Percentiles rank a stretch among this genome's conserved stretches.
Evolutionary conservation across 1,139 yeast genomes (phyloP).

Genomic region (Casaregolazyma suthepensis): DNA sequence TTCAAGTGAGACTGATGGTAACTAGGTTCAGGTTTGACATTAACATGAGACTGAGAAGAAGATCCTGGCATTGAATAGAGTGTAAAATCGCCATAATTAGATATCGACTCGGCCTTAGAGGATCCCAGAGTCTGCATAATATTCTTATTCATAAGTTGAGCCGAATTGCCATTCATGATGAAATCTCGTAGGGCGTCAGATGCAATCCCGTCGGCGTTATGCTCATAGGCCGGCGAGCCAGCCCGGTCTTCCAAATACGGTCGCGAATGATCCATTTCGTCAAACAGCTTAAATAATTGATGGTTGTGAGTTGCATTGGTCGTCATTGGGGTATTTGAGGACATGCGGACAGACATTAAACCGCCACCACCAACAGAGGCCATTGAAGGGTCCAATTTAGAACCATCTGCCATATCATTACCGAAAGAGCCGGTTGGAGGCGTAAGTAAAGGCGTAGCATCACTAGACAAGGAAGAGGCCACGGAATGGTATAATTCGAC

Average conservation of each 20-base stretch:
- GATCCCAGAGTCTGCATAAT: not conserved
- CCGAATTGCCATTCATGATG: not conserved
- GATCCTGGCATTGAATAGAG: not conserved
- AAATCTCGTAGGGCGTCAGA: conserved; percentile 1
- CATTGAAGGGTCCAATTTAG: not conserved
- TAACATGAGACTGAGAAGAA: not conserved
- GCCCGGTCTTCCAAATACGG: not conserved
- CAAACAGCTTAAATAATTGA: not conserved
- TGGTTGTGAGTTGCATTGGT: not conserved
- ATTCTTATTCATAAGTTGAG: not conserved
- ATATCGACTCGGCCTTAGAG: not conserved
- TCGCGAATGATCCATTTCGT: not conserved
- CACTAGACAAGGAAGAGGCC: conserved; percentile 3
- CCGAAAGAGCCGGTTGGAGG: conserved; percentile 9
- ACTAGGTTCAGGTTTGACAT: not conserved
- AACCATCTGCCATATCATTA: not conserved
- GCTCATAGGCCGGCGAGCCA: not conserved
- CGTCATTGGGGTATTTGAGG: not conserved
- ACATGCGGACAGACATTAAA: not conserved
- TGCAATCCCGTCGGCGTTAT: not conserved
- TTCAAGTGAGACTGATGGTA: not conserved
- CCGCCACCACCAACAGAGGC: not conserved
- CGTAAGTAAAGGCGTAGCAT: conserved; percentile 9
- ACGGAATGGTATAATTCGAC: conserved; percentile 4
- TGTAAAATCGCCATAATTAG: not conserved